Evolutionary conservation across 2,329 filamentous ascomycete species (phyloP).

Genomic region (Diaporthe longicolla): DNA sequence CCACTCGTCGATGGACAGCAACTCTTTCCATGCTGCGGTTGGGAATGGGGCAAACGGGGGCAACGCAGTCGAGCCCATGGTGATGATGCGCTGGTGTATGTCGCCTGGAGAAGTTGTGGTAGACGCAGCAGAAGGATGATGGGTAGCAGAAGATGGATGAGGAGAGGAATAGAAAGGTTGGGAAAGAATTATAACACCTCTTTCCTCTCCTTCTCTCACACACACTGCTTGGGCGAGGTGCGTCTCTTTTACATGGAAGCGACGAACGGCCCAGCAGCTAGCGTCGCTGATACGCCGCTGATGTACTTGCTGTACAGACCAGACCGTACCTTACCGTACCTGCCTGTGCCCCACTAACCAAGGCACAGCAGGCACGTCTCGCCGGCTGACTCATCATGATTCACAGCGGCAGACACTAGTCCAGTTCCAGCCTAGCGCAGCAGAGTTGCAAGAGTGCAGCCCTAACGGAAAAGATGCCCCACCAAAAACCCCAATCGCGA

Average conservation of each 20-base stretch:
- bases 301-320: not conserved
- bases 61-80: slow-evolving; percentile 61
- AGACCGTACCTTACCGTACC: not conserved
- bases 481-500: slow-evolving; percentile 10
- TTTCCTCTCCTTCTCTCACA: not conserved
- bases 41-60: slow-evolving; percentile 87
- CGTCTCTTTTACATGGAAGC: slow-evolving; percentile 8
- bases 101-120: not conserved
- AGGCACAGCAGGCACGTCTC: not conserved
- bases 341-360: not conserved
- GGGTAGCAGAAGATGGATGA: not conserved
- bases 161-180: too few relatives aligned
- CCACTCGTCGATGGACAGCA: slow-evolving; percentile 81
- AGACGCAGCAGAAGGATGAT: not conserved
- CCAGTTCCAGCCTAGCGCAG: slow-evolving; percentile 6
- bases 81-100: not conserved
- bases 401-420: not conserved
- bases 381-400: slow-evolving; percentile 42
- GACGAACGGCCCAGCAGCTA: slow-evolving; percentile 9
- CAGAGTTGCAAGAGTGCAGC: not conserved
- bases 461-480: slow-evolving; percentile 15
- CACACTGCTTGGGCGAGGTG: not conserved
- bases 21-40: slow-evolving; percentile 74
- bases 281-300: not conserved
- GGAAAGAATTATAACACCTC: not conserved